A percentile compares a stretch with the other conserved stretches of the same genome.
phyloP scores from a whole-genome alignment of 2,329 filamentous ascomycete species.

The Venturia aucupariae region DNA sequence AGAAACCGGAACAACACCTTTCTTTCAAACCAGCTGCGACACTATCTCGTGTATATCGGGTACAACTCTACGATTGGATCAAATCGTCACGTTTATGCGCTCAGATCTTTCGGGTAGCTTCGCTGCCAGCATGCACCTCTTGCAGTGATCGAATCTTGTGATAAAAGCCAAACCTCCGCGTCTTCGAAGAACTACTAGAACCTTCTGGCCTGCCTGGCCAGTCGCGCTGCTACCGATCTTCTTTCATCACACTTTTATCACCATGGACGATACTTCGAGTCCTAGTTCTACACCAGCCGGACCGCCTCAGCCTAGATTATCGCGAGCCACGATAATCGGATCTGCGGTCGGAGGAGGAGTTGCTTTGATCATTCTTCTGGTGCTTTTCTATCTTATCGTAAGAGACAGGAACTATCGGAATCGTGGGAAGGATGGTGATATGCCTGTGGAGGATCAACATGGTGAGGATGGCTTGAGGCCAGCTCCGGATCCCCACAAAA shows the following conservation, averaged over 20 bases:
- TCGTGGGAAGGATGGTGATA: background rate
- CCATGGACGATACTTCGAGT: background rate
- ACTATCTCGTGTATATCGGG: background rate
- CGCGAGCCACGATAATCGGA: background rate
- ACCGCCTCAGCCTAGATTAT: background rate
- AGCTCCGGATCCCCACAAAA: background rate
- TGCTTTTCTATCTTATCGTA: constrained; percentile 1
- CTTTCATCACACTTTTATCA: background rate
- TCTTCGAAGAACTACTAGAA: background rate
- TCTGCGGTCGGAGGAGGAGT: background rate
- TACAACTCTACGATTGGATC: background rate
- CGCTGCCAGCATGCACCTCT: background rate
- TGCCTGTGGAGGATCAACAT: background rate
- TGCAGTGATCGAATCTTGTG: background rate
- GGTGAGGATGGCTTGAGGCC: background rate
- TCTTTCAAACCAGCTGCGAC: background rate
- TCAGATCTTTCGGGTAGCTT: background rate
- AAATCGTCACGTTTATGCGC: background rate
- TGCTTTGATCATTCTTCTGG: background rate
- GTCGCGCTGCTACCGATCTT: background rate
- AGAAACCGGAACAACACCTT: background rate
- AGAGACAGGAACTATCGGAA: background rate
- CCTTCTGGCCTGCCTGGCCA: background rate
- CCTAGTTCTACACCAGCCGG: background rate
- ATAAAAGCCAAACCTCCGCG: background rate